Base-by-base conservation (phyloP, 352 stramenopile species). In the Pythium volutum region DNA sequence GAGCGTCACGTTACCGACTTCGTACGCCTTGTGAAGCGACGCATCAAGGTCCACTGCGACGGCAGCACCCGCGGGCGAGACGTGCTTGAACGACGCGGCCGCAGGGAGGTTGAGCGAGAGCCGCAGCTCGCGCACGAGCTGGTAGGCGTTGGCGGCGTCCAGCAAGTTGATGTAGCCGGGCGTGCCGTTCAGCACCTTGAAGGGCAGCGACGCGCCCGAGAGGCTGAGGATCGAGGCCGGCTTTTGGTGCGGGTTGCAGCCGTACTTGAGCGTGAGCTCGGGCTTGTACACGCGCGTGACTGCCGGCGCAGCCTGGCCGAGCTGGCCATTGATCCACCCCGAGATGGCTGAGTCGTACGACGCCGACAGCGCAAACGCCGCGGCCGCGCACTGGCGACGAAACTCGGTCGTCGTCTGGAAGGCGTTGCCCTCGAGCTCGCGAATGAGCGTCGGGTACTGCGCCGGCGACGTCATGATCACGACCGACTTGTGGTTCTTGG, bases 121-220 rank as follows among this genome's bases (percentile, higher is more conserved):
- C 59, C 93, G 88, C 34, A 99, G 81, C 81, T 99, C 98, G 56
- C 90, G 81, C 48, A 99, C 97, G 22, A 99, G 88, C 73, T 99
- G 97, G 86, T 97, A 99, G n/a, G 97, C 96, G 84, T 99, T 99
- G 50, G 91, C 91, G 29, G 97, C 98, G 73, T 99, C 98, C 43
- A 99, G 79, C 41, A 99, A 78, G 79, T 99, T 99, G 72, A 99
- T 99, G 86, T 99, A 99, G 22, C 98, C 98, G 7, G 96, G 96
- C n/a, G 87, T 96, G 47, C 95, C 89, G 71, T 96, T 96, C 43
- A 93, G 75, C 54, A 97, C 83, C 62, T 76, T 75, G 73, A 97
- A 98, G 2, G 90, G 90, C 38, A 97, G 67, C 60, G 85, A 91
- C 46, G 66, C 64, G 50, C 80, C 81, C 4, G 80, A 63, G 15